These are phyloP conservation scores for Phytophthora citrophthora DNA, from an alignment of 352 stramenopile species.

Conservation along the genomic window DNA sequence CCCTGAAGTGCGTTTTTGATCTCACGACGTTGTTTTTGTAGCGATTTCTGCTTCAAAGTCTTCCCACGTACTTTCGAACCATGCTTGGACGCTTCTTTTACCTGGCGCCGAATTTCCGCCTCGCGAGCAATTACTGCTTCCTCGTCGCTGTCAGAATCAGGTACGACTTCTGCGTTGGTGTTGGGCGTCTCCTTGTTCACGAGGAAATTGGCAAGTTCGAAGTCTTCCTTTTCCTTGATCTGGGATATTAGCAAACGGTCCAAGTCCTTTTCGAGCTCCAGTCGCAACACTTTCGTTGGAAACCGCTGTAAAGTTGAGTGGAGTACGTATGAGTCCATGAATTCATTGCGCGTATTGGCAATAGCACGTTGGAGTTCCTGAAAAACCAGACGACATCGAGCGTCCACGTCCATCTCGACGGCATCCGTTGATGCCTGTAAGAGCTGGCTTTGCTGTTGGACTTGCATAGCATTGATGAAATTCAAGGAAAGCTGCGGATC, in stretches of 20 bases:
- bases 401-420: constrained; percentile 88
- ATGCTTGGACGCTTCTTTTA: constrained; percentile 41
- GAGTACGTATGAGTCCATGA: constrained; percentile 91
- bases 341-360: constrained; percentile 81
- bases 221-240: constrained; percentile 75
- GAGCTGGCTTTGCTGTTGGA: constrained; percentile 42
- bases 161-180: constrained; percentile 34
- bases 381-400: constrained; percentile 87
- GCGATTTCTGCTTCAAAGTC: constrained; percentile 56
- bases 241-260: constrained; percentile 90
- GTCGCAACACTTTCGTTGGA: constrained; percentile 84
- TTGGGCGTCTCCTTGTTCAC: constrained; percentile 11
- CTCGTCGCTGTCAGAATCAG: constrained; percentile 76
- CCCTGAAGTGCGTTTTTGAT: constrained; percentile 77
- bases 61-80: constrained; percentile 58
- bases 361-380: constrained; percentile 91
- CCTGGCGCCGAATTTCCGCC: constrained; percentile 37
- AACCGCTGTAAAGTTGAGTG: constrained; percentile 92
- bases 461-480: constrained; percentile 45
- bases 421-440: constrained; percentile 34
- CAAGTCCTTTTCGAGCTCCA: constrained; percentile 93
- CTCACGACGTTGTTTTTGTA: constrained; percentile 76
- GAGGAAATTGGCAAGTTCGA: constrained; percentile 63
- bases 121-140: constrained; percentile 72
- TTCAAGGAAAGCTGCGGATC: constrained; percentile 64